Base-by-base conservation (phyloP, 2,329 filamentous ascomycete species). In the Sclerotinia trifoliorum region DNA sequence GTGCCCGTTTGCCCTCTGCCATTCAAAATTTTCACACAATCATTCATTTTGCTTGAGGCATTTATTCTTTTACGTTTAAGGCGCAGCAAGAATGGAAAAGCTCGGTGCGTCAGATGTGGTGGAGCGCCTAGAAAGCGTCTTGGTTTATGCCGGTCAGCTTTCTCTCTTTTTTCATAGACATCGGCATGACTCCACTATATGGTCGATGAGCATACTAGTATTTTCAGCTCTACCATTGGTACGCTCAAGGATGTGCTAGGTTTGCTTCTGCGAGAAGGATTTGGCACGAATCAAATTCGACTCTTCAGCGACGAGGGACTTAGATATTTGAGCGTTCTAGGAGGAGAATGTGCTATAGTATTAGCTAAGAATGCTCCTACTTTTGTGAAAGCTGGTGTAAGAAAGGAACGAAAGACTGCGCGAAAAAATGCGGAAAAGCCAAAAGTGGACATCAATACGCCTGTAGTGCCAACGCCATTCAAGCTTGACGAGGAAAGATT, bases 271-370 rank as follows among this genome's bases (percentile, higher is more conserved):
- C 65, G 60, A 26, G 48, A 68, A 5, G 66, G 74, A 17, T 35
- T 35, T 26, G 52, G 65, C 39, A 52, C 60, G 24, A 44, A 61
- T 24, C 49, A 49, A 26, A 71, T 68, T 32, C 60, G 55, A 15
- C 46, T 71, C n/a, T 72, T 76, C n/a, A 76, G 69, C 65, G 19
- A 68, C 0, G 62, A 70, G n/a, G 73, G 74, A 0, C 57, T 74
- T 4, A 44, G 66, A 69, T 75, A 73, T 60, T 70, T 74, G 63
- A 54, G 69, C 17, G 13, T 68, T 17, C 70, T 76, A 29, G 68
- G 67, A 7, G 64, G 44, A 42, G 74, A 75, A 66, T 73, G 68
- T 61, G 71, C 71, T n/a, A 67, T 52, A 24, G 56, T 68, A 11
- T 61, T 74, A 29, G 65, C 44, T 2, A 74, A 71, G 48, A 68